Conservation (phyloP, 2,329 filamentous ascomycete species). For the Botryotinia narcissicola region DNA sequence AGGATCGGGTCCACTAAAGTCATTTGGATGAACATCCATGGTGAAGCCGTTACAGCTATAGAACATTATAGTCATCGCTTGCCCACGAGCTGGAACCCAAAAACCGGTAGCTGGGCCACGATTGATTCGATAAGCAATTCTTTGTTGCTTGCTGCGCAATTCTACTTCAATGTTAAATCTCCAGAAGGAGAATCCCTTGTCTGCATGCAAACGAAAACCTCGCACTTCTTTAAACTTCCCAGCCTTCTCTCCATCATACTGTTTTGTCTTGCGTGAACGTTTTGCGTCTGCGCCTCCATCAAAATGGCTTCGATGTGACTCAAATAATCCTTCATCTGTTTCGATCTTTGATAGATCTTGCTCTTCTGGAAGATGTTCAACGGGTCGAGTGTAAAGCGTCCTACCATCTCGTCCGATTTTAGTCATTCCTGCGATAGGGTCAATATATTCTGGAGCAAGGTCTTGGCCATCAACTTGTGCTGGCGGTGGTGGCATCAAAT, state of each 20-base stretch:
- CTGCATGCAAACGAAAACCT: slow-evolving; percentile 78
- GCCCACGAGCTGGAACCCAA: slow-evolving; percentile 82
- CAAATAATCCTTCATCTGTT: slow-evolving; percentile 79
- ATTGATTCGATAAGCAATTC: slow-evolving; percentile 95
- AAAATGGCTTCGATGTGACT: slow-evolving; percentile 57
- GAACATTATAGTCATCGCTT: slow-evolving; percentile 99
- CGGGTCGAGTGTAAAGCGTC: slow-evolving; percentile 82
- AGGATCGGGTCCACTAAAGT: slow-evolving; percentile 88
- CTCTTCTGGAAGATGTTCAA: slow-evolving; percentile 78
- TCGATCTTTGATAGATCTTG: slow-evolving; percentile 78
- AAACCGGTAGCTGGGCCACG: slow-evolving; percentile 83
- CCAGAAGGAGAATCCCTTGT: slow-evolving; percentile 93
- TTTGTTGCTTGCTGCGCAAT: slow-evolving; percentile 71
- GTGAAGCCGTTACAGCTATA: slow-evolving; percentile 98
- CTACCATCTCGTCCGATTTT: slow-evolving; percentile 83
- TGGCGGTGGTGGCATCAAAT: slow-evolving; percentile 76
- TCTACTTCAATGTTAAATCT: slow-evolving; percentile 94
- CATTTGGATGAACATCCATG: slow-evolving; percentile 69
- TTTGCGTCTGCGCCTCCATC: slow-evolving; percentile 49
- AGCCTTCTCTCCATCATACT: slow-evolving; percentile 73
- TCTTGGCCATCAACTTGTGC: slow-evolving; percentile 62
- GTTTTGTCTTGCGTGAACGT: slow-evolving; percentile 52
- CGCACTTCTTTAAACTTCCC: slow-evolving; percentile 81
- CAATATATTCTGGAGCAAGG: slow-evolving; percentile 77
- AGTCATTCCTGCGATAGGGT: slow-evolving; percentile 82